Conservation (phyloP, 176 grass and related monocot genomes). For the Bromus sterilis region DNA sequence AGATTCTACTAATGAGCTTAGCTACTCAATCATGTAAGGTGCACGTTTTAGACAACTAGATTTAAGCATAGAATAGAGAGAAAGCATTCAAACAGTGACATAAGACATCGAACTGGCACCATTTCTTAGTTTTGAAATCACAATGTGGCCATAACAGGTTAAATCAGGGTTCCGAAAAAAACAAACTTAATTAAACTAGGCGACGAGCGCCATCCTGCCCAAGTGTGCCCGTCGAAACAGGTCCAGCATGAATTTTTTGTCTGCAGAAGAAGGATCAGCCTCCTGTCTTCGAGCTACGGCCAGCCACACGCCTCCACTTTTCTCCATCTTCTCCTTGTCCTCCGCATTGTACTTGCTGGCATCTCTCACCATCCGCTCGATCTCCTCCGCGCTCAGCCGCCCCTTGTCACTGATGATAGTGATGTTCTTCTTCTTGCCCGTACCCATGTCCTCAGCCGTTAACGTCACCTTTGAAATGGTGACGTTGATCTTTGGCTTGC, state of each 20-base stretch:
- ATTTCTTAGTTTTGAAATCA: too few species aligned
- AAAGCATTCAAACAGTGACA: too few species aligned
- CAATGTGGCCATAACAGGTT: too few species aligned
- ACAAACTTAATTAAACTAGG: too few species aligned
- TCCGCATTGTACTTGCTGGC: neutral
- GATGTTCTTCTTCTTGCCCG: neutral
- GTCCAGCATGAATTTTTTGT: neutral
- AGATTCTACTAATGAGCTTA: too few species aligned
- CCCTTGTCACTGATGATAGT: neutral
- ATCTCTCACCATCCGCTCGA: neutral
- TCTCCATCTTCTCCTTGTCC: neutral
- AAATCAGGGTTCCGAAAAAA: too few species aligned
- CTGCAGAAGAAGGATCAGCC: too few species aligned
- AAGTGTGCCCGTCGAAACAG: neutral
- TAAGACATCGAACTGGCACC: too few species aligned
- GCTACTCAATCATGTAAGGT: too few species aligned
- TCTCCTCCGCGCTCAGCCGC: neutral
- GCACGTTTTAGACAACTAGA: too few species aligned
- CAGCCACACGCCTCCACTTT: neutral
- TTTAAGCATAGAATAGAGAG: too few species aligned
- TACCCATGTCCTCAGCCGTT: neutral
- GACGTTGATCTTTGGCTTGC: neutral
- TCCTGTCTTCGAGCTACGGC: neutral
- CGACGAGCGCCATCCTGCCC: too few species aligned
- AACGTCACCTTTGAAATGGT: neutral